Evolutionary conservation across 1,284 basidiomycete genomes (phyloP).

Genomic region (Cryptococcus floricola): DNA sequence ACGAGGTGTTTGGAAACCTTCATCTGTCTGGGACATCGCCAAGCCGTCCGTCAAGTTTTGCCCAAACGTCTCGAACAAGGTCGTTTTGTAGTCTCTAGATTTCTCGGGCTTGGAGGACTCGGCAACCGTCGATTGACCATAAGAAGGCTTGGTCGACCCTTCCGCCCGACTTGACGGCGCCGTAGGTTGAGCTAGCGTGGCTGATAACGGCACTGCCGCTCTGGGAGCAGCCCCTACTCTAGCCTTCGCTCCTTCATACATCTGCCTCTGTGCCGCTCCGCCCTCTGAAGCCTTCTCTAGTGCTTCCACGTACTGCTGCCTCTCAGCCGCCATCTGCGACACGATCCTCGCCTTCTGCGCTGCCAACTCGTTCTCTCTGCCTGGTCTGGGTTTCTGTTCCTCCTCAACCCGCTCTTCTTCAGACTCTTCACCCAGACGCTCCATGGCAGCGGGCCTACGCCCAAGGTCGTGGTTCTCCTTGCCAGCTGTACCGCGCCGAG

Average conservation of each 20-base stretch:
- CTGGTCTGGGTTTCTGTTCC: slow-evolving; percentile 17
- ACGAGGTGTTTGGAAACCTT: slow-evolving; percentile 63
- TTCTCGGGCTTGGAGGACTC: slow-evolving; percentile 5
- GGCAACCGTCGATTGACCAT: neutral
- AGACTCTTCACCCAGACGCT: slow-evolving; percentile 57
- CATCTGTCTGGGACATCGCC: slow-evolving; percentile 59
- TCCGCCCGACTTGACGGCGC: neutral
- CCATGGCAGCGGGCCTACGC: slow-evolving; percentile 48
- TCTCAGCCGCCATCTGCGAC: slow-evolving; percentile 67
- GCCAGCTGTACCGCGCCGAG: slow-evolving; percentile 33
- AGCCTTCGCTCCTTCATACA: neutral
- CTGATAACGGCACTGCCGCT: slow-evolving; percentile 13
- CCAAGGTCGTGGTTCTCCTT: slow-evolving; percentile 13
- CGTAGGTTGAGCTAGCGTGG: slow-evolving; percentile 20
- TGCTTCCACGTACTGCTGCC: slow-evolving; percentile 6
- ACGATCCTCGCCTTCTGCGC: slow-evolving; percentile 84
- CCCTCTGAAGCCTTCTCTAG: slow-evolving; percentile 2
- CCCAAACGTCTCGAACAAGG: slow-evolving; percentile 52
- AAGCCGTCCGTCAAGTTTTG: slow-evolving; percentile 67
- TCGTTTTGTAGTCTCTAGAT: slow-evolving; percentile 29
- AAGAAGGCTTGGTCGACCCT: neutral
- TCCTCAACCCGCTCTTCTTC: slow-evolving; percentile 50
- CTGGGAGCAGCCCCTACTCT: slow-evolving; percentile 9
- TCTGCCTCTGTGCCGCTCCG: neutral
- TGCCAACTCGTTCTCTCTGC: slow-evolving; percentile 56